Percentiles rank a stretch among this genome's conserved stretches.
These are phyloP conservation scores for Fagopyrum homotropicum DNA, from an alignment of 148 eudicot species.

Conservation along the genomic window DNA sequence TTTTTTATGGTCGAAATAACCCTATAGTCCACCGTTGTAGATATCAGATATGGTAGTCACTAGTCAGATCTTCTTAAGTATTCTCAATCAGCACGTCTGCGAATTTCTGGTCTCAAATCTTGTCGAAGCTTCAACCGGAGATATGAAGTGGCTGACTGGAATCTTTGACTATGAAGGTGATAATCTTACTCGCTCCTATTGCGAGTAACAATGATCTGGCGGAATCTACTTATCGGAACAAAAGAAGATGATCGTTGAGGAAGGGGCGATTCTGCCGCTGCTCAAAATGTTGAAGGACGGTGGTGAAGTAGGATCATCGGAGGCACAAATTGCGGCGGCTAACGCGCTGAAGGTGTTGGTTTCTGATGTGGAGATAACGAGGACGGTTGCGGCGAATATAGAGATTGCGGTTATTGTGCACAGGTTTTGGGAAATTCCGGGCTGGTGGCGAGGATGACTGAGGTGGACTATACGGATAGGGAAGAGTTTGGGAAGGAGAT, in stretches of 20 bases:
- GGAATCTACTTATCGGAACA: slow-evolving; percentile 36
- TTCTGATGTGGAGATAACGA: slow-evolving; percentile 37
- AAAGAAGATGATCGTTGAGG: slow-evolving; percentile 63
- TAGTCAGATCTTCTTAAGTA: slow-evolving; percentile 35
- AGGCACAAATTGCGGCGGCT: slow-evolving; percentile 61
- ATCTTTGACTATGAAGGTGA: slow-evolving; percentile 35
- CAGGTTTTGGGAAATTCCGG: slow-evolving; percentile 12
- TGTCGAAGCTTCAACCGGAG: slow-evolving; percentile 52
- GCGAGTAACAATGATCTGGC: slow-evolving; percentile 58
- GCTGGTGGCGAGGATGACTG: slow-evolving; percentile 57
- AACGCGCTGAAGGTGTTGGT: slow-evolving; percentile 41
- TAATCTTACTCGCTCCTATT: slow-evolving; percentile 45
- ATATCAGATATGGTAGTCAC: too few relatives aligned
- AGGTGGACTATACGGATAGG: slow-evolving; percentile 44
- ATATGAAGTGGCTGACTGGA: slow-evolving; percentile 51
- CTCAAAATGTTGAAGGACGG: slow-evolving; percentile 59
- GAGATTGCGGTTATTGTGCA: slow-evolving; percentile 36
- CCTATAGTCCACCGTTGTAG: slow-evolving; percentile 54
- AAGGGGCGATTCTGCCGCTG: slow-evolving; percentile 58
- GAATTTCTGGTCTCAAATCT: slow-evolving; percentile 50
- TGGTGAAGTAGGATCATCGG: slow-evolving; percentile 30
- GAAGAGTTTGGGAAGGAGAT: slow-evolving; percentile 75
- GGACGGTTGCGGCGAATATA: slow-evolving; percentile 26
- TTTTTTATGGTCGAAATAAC: slow-evolving; percentile 11
- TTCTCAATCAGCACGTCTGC: slow-evolving; percentile 52